Conservation (phyloP, 805 yeast species). For the Ogataea nonfermentans region DNA sequence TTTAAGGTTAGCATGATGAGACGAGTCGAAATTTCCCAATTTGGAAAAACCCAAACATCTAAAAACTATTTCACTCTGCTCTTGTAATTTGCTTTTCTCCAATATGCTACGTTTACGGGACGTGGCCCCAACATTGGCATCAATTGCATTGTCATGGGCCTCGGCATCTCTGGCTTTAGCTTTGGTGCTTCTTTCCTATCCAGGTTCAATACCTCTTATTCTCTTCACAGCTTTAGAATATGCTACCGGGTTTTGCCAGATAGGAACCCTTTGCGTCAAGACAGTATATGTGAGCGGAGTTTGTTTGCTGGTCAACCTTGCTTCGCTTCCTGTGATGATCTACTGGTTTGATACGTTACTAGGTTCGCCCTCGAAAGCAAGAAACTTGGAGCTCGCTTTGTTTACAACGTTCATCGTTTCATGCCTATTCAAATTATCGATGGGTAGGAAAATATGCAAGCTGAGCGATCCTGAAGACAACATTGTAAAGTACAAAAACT, state of each 20-base stretch:
- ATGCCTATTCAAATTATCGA: slow-evolving; percentile 7
- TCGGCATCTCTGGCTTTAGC: slow-evolving; percentile 15
- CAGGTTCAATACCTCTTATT: slow-evolving; percentile 4
- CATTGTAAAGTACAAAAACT: slow-evolving; percentile 16
- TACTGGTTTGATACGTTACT: slow-evolving; percentile 19
- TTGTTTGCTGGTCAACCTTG: slow-evolving; percentile 4
- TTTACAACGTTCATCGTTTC: slow-evolving; percentile 8
- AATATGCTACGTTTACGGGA: slow-evolving; percentile 3
- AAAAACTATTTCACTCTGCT: slow-evolving; percentile 5
- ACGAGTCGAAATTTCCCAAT: slow-evolving; percentile 2
- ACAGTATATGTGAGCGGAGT: background rate
- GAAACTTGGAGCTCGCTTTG: slow-evolving; percentile 3
- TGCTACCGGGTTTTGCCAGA: slow-evolving; percentile 4
- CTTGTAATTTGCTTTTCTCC: slow-evolving; percentile 1
- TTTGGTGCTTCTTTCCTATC: slow-evolving; percentile 6
- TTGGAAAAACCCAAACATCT: slow-evolving; percentile 8
- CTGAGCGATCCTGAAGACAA: slow-evolving; percentile 3
- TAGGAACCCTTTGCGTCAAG: slow-evolving; percentile 1
- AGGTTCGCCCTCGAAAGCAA: background rate
- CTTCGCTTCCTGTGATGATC: slow-evolving; percentile 12
- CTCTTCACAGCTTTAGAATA: slow-evolving; percentile 5
- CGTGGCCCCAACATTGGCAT: slow-evolving; percentile 8
- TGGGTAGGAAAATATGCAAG: background rate
- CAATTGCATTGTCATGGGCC: slow-evolving; percentile 11
- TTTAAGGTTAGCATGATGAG: too few species aligned